Conservation (phyloP, 768 basidiomycete species). For the Kwoniella botswanensis region DNA sequence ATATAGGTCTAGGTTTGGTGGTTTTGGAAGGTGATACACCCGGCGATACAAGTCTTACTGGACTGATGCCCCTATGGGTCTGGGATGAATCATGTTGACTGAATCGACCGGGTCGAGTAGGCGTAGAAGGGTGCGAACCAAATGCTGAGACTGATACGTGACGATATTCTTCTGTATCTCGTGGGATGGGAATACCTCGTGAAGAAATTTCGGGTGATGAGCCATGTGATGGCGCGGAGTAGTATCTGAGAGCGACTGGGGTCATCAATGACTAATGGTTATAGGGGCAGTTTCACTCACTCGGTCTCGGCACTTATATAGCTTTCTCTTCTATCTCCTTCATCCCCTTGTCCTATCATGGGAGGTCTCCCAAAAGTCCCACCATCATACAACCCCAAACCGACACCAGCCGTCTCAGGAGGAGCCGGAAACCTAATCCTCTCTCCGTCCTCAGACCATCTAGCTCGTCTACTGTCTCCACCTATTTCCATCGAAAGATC, state of each 20-base stretch:
- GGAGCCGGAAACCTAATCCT: conserved; percentile 20
- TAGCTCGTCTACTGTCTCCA: conserved; percentile 10
- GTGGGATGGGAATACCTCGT: conserved; percentile 5
- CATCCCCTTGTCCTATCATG: too few species aligned
- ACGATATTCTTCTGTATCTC: conserved; percentile 17
- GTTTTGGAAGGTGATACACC: background rate
- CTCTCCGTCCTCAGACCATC: conserved; percentile 15
- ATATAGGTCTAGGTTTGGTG: background rate
- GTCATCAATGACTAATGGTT: background rate
- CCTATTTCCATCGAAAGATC: background rate
- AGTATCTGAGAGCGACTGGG: conserved; percentile 8
- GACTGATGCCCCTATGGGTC: background rate
- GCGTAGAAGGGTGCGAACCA: conserved; percentile 20
- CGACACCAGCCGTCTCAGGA: background rate
- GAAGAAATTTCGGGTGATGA: background rate
- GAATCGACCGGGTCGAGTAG: conserved; percentile 10
- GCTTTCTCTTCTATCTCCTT: conserved; percentile 6
- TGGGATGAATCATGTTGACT: background rate
- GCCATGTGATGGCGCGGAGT: conserved; percentile 15
- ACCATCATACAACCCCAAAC: conserved; percentile 15
- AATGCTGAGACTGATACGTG: conserved; percentile 25
- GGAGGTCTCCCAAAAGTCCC: conserved; percentile 10
- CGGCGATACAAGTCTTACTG: background rate
- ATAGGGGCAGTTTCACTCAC: background rate
- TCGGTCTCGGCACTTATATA: conserved; percentile 10